Evolutionary conservation across 345 rosid species (phyloP).

Genomic region (Erysimum cheiranthoides): DNA sequence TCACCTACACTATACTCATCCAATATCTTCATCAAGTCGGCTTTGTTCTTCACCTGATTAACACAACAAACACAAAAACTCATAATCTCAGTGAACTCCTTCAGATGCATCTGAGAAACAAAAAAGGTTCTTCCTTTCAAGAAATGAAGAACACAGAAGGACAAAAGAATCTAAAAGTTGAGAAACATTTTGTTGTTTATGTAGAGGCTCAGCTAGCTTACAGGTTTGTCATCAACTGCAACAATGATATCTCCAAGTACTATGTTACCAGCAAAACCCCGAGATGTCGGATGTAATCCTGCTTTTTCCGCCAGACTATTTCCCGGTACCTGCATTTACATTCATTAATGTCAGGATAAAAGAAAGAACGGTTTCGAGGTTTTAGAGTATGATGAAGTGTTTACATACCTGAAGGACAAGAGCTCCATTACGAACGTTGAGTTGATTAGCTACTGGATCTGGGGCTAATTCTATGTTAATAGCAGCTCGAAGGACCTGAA

Average conservation of each 20-base stretch:
- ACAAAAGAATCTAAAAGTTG: conserved; percentile 15
- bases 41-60: conserved; percentile 81
- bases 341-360: too few relatives aligned
- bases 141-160: not conserved
- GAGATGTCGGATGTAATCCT: conserved; percentile 73
- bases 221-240: conserved; percentile 73
- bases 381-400: not conserved
- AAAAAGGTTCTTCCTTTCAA: not conserved
- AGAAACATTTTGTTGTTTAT: not conserved
- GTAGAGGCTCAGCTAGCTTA: conserved; percentile 44
- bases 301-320: conserved; percentile 77
- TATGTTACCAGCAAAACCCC: conserved; percentile 92
- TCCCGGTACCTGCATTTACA: conserved; percentile 61
- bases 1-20: conserved; percentile 88
- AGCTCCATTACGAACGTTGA: conserved; percentile 90
- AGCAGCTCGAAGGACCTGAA: conserved; percentile 84
- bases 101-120: not conserved
- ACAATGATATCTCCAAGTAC: conserved; percentile 84
- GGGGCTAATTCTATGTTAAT: conserved; percentile 87
- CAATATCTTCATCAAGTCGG: conserved; percentile 68
- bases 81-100: not conserved
- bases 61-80: not conserved
- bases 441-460: conserved; percentile 84
- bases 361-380: not conserved
- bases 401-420: conserved; percentile 75